A percentile compares a stretch with the other conserved stretches of the same genome.
Conservation (phyloP, 306 rosid species). For the Castanea sativa region DNA sequence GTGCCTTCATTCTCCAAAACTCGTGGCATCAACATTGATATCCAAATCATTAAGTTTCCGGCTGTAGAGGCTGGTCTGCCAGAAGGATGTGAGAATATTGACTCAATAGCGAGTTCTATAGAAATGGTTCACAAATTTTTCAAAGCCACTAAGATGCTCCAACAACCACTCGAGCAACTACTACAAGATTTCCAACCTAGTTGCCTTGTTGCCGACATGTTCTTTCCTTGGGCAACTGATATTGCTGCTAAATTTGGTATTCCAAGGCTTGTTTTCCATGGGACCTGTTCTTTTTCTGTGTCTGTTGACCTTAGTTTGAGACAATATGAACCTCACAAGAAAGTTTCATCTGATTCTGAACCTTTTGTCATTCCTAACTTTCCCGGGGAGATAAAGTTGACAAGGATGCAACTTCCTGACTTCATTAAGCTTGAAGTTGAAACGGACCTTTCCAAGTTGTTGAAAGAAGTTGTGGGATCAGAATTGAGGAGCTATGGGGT, state of each 20-base stretch:
- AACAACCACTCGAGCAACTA: too few relatives aligned
- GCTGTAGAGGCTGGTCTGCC: conserved; percentile 39
- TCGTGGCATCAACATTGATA: background rate
- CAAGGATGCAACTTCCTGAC: too few relatives aligned
- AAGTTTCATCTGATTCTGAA: conserved; percentile 39
- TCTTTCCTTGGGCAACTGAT: conserved; percentile 28
- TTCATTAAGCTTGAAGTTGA: too few relatives aligned
- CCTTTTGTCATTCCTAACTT: background rate
- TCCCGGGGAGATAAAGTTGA: too few relatives aligned
- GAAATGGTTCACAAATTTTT: conserved; percentile 15
- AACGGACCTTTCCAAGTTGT: too few relatives aligned
- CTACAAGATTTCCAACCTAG: too few relatives aligned
- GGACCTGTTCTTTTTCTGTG: conserved; percentile 24
- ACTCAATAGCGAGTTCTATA: background rate
- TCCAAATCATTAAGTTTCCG: conserved; percentile 17
- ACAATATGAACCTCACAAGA: conserved; percentile 24
- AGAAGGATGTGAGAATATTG: conserved; percentile 28
- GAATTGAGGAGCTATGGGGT: conserved; percentile 38
- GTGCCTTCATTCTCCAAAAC: background rate
- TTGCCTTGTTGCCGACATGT: conserved; percentile 20
- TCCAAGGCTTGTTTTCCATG: conserved; percentile 9
- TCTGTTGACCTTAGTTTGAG: conserved; percentile 6
- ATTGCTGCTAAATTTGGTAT: conserved; percentile 22
- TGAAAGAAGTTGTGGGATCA: conserved; percentile 14
- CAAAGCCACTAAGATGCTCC: conserved; percentile 7